Base-by-base conservation (phyloP, 495 filamentous ascomycete genomes). In the Penicillium lividum region DNA sequence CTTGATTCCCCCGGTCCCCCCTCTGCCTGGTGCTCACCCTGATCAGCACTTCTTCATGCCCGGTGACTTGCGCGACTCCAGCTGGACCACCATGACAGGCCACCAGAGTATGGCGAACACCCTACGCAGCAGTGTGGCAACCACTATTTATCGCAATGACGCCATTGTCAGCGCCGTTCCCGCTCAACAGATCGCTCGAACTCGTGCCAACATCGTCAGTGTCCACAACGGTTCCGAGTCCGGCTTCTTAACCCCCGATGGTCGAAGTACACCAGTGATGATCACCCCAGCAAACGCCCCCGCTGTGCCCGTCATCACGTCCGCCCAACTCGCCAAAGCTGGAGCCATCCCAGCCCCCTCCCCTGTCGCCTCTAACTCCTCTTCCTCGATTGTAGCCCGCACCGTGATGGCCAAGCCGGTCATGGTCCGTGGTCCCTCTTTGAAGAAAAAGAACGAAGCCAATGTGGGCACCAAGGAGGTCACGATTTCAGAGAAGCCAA, bases 1-100 rank as follows among this genome's bases (percentile, higher is more conserved):
- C n/a, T 82, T 96, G 34, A 87, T 95, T 16, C 93, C 92, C 28
- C 94, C 94, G 0, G 92, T 98, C 11, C 94, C 94, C 46, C 92
- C 94, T 29, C 88, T 98, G 61, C 93, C 94, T 48, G 84, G 89
- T 67, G 82, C 84, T 10, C 68, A 72, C 16, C 83, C 90, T 50
- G 92, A 96, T 53, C 90, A 94, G 66, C 91, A 91, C 66, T 95
- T 95, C 81, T 98, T 98, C 72, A 88, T 96, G 70, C 92, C 93
- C 10, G 89, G 89, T 58, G 91, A 97, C 72, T 79, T 98, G 42
- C 89, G 94, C 57, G 92, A 93, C 73, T 96, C 92, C 9, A 90
- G 90, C 6, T 88, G 83, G 72, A 88, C 86, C 31, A 88, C 87
- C 54, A 80, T 85, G 7, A 88, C 84, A 10, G 85, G 53, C 49